Base-by-base conservation (phyloP, 2,329 filamentous ascomycete genomes). In the Fusarium abutilonis region DNA sequence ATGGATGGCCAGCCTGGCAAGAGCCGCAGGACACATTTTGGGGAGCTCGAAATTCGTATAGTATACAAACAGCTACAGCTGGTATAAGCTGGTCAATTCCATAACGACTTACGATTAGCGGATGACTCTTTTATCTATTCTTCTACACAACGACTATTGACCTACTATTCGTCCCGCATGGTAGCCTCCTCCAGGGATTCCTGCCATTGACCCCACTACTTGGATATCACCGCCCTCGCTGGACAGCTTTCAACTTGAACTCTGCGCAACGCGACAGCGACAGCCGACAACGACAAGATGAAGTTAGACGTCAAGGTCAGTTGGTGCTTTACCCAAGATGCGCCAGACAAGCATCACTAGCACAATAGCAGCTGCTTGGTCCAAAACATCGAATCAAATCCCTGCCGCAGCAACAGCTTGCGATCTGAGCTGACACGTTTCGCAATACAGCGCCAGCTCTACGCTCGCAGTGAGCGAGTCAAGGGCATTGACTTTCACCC, bases 401-500 rank as follows among this genome's bases (percentile, higher is more conserved):
- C 28, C 38, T 39, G 31, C 38, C 19, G 23, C 44, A 42, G 39
- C 44, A 41, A 48, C 28, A 48, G 51, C 48, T 52, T 54, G 40
- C 67, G 51, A 71, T 53, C 44, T 49, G 55, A 70, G 54, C 68
- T 70, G 64, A 70, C 68, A 64, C 56, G 52, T 54, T 60, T 63
- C 66, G 64, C 57, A 55, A 67, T 62, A 63, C 66, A 80, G 78
- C 77, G 78, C 69, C 78, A 80, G 76, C 75, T 80, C 66, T 80
- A 79, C 81, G 91, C 91, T 78, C 87, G 93, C 79, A 96, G 91
- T 73, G 92, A 98, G 86, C 90, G 94, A 81, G 94, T 98, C 69
- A 98, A 98, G 82, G 90, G 91, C 75, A 93, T 97, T 78, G 94
- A 98, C 82, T 98, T 97, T 77, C 94, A 98, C 77, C 93, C 93